Conservation (phyloP, 1,139 yeast species). For the Kurtzmaniella quercitrusa region DNA sequence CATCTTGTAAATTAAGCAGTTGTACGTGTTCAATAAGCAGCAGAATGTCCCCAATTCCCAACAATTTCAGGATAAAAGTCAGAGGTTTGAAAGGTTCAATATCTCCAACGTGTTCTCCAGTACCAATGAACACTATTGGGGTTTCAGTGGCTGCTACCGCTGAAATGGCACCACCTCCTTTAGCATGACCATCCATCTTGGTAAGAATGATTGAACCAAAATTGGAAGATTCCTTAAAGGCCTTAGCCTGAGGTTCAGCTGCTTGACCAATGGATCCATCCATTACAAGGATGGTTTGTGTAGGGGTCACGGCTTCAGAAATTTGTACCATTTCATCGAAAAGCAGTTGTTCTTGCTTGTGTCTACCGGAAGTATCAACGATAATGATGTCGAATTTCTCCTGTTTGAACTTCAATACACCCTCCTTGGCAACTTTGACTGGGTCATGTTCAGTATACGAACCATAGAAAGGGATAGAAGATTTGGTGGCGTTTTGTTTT, state of each 20-base stretch:
- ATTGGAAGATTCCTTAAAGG: constrained; percentile 88
- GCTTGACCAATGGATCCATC: constrained; percentile 99
- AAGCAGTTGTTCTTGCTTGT: constrained; percentile 88
- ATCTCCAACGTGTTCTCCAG: constrained; percentile 96
- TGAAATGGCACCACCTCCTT: constrained; percentile 98
- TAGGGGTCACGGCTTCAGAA: constrained; percentile 78
- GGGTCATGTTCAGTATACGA: constrained; percentile 96
- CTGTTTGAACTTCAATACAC: constrained; percentile 86
- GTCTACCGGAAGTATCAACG: constrained; percentile 98
- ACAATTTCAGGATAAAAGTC: constrained; percentile 79
- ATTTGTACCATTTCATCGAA: constrained; percentile 95
- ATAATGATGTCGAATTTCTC: constrained; percentile 91
- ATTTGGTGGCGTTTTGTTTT: constrained; percentile 94
- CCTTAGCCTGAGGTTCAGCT: constrained; percentile 90
- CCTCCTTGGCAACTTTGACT: constrained; percentile 84
- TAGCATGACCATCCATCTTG: constrained; percentile 98
- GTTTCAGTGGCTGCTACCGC: constrained; percentile 97
- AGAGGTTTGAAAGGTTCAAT: constrained; percentile 89
- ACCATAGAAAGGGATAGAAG: constrained; percentile 91
- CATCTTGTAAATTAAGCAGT: constrained; percentile 73
- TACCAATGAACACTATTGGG: constrained; percentile 95
- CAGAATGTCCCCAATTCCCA: constrained; percentile 95
- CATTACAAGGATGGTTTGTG: constrained; percentile 94
- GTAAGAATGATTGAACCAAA: constrained; percentile 95
- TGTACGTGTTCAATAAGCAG: constrained; percentile 93